Evolutionary conservation across 306 rosid genomes (phyloP).

Genomic region (Lupinus albus): DNA sequence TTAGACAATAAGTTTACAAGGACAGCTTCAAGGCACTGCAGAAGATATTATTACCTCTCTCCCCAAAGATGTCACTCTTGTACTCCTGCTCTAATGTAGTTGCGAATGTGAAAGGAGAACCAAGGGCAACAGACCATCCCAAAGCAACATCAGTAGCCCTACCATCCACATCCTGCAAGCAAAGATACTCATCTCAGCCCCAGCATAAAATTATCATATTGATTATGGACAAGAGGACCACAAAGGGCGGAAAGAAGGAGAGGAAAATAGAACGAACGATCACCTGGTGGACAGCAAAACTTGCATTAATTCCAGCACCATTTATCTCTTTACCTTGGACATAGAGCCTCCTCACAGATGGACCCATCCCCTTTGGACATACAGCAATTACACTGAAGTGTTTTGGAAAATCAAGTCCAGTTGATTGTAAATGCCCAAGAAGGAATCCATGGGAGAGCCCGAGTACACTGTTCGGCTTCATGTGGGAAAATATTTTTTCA

Average conservation of each 20-base stretch:
- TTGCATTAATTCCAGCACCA: constrained; percentile 97
- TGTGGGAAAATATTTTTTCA: constrained; percentile 73
- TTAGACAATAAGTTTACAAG: constrained; percentile 28
- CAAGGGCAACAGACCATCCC: constrained; percentile 98
- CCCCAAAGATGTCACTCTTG: constrained; percentile 97
- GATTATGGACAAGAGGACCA: background rate
- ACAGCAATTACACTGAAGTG: constrained; percentile 92
- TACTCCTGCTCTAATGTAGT: constrained; percentile 95
- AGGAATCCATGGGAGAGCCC: constrained; percentile 99
- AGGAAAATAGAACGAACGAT: background rate
- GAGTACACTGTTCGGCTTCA: constrained; percentile 94
- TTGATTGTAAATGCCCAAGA: constrained; percentile 92
- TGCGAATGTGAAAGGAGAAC: constrained; percentile 95
- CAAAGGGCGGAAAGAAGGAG: background rate
- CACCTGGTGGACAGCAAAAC: constrained; percentile 96
- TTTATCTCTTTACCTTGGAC: constrained; percentile 95
- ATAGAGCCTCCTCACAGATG: constrained; percentile 95
- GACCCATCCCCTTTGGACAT: constrained; percentile 99
- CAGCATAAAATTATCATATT: background rate
- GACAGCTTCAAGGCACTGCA: background rate
- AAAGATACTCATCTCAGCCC: constrained; percentile 24
- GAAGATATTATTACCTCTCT: constrained; percentile 62
- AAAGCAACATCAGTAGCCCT: constrained; percentile 93
- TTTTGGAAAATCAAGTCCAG: constrained; percentile 84
- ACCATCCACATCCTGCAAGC: constrained; percentile 87